Base-by-base conservation (phyloP, 495 filamentous ascomycete species). In the Aspergillus bertholletiae region DNA sequence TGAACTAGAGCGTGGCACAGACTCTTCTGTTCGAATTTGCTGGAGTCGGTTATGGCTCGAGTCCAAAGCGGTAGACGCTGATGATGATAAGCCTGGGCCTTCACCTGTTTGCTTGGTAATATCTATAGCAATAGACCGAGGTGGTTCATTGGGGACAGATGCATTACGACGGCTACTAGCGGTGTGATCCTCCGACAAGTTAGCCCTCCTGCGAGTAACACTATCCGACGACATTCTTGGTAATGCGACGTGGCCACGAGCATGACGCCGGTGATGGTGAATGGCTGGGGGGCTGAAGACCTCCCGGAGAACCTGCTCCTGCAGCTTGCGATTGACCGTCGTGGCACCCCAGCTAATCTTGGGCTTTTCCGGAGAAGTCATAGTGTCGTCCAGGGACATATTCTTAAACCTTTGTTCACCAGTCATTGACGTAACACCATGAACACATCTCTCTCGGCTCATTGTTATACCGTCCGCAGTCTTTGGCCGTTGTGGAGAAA, bases 251-350 rank as follows among this genome's bases (percentile, higher is more conserved):
- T 87, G 84, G 23, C 86, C 83, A 8, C 82, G 78, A 28, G 79
- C 76, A 56, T 86, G 85, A 37, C 81, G 78, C 27, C 79, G 76
- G 53, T 84, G 83, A 39, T 78, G 82, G 65, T 87, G 83, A 49
- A 96, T 86, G 2, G 87, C 83, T 49, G 92, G 87, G 27, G 90
- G 90, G 37, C 88, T 79, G 69, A 98, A 98, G 0, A 96, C 94
- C 65, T 97, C 94, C 51, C 92, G 85, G 50, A 98, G 85, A 18
- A 98, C 93, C 65, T 96, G 88, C 61, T 96, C 92, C 44, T 92
- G 85, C 18, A 98, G 73, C 55, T 85, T 85, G 52, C 84, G 86
- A 64, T 98, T 98, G 20, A 97, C 88, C 18, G 84, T 93, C 2
- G 94, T 98, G n/a, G 91, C 90, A 12, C 94, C 94, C 95, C 91